Base-by-base conservation (phyloP, 1,284 basidiomycete species). In the Cutaneotrichosporon sp. region DNA sequence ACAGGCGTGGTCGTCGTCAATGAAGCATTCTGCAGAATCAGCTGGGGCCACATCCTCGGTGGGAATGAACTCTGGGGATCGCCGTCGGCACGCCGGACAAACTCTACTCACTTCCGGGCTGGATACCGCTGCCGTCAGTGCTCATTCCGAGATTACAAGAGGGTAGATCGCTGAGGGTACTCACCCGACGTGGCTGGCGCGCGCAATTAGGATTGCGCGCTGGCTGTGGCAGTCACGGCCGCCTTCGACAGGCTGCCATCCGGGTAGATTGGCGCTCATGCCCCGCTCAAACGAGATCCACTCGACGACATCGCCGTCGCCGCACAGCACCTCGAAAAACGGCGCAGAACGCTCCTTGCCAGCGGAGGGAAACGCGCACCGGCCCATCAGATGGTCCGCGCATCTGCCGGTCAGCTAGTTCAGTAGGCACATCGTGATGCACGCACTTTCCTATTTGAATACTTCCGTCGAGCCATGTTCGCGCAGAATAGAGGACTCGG, bases 381-480 rank as follows among this genome's bases (percentile, higher is more conserved):
- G 64, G 43, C 65, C 58, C 33, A 54, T 33, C n/a, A 71, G 61
- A 49, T 72, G 70, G 22, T 61, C 56, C 2, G 65, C 73, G 14
- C 46, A 48, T 40, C 46, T 48, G 10, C 26, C 26, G 10, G 37
- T 40, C 37, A 48, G 37, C 46, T 21, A 35, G 21, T 8, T 36
- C 22, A 8, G 8, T 13, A 38, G 4, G 4, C 14, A n/a, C n/a
- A n/a, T n/a, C n/a, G n/a, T n/a, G n/a, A 20, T 20, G 3, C 17
- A 64, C 67, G 61, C 56, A 71, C 70, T 75, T 75, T 43, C 73
- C 73, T 18, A 72, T 58, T 48, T 74, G 70, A 4, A 75, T 39
- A 21, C 73, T 72, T 33, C 70, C 67, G 33, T 65, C 60, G 41
- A 63, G 64, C 67, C 67, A 74, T 33, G 70, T 61, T 26, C 72